Evolutionary conservation across 306 rosid genomes (phyloP), one percentile per base, ranked within the genome.

Genomic region (Erythrophleum fordii): DNA sequence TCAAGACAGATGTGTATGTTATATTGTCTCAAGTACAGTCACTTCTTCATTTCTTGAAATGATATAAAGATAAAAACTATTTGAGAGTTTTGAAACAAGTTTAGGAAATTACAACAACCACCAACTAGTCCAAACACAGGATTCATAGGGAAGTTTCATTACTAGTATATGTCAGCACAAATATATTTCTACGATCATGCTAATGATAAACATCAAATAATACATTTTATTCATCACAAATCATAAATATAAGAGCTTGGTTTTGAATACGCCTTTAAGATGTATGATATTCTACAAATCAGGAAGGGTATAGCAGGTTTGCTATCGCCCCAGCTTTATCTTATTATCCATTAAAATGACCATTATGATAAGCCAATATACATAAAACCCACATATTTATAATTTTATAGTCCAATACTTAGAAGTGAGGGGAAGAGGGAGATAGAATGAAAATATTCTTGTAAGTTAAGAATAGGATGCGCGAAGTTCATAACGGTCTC

Each of bases 81-180:
- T 5, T 22, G 25, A 75, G 69, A 58, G 71, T 52, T n/a, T n/a
- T 22, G 58, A 34, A 37, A 17, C 53, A 55, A 46, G 59, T 52
- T 73, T n/a, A 81, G 41, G 52, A 74, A 73, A 53, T 66, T 23
- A 42, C 26, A 65, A 41, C 14, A 60, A 75, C 31, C 61, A 75
- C 64, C 42, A 74, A 59, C 48, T 26, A 68, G 39, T n/a, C 55
- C 75, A 52, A 46, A 72, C 25, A 39, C 18, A 28, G 22, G n/a
- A 52, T 73, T 49, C n/a, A 69, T n/a, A 20, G 42, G 39, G 6
- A 65, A 41, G 76, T 56, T 46, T 13, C 60, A 67, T 49, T 31
- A 73, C 73, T 59, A 20, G 70, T 25, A 49, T 65, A 60, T 18
- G 2, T 69, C 53, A 25, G 59, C 73, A 70, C 58, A 29, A 18